Base-by-base conservation (phyloP, 768 basidiomycete genomes). In the Phylloporus sp. region DNA sequence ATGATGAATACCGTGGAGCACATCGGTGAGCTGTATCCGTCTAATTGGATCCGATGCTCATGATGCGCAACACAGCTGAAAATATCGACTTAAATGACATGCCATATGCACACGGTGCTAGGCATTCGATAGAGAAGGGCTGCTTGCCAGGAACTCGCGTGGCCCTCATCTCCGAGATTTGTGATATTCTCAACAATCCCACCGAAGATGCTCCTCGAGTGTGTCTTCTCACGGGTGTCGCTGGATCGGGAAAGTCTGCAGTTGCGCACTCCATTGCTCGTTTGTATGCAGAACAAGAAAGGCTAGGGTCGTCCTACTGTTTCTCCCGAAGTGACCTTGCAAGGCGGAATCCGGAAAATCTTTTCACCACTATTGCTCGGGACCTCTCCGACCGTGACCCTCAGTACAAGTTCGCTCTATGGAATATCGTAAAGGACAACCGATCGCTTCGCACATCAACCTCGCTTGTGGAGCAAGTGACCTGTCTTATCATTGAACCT, bases 401-500 rank as follows among this genome's bases (percentile, higher is more conserved):
- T n/a, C n/a, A n/a, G n/a, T n/a, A n/a, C n/a, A n/a, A n/a, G n/a
- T n/a, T n/a, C n/a, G n/a, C n/a, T n/a, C n/a, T n/a, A n/a, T n/a
- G n/a, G n/a, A n/a, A n/a, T n/a, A n/a, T n/a, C n/a, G n/a, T n/a
- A n/a, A n/a, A n/a, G n/a, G n/a, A n/a, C n/a, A n/a, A n/a, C n/a
- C n/a, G 46, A 11, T 26, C 57, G 5, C 38, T 55, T 28, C 57
- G 43, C 2, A 32, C 22, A 8, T 49, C 36, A 4, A 49, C n/a
- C 6, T 12, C 40, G 38, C 32, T 45, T 12, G 32, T 20, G 11
- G 43, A 24, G 8, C 66, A 67, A 26, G 53, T 68, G 16, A 47
- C 47, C 23, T 31, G 53, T 11, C 49, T 67, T 22, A 58, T 68
- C 32, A 23, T 68, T 6, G 29, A 26, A n/a, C 64, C 66, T 11